Conservation (phyloP, 257 asterid genomes). For the Ophiorrhiza pumila region DNA sequence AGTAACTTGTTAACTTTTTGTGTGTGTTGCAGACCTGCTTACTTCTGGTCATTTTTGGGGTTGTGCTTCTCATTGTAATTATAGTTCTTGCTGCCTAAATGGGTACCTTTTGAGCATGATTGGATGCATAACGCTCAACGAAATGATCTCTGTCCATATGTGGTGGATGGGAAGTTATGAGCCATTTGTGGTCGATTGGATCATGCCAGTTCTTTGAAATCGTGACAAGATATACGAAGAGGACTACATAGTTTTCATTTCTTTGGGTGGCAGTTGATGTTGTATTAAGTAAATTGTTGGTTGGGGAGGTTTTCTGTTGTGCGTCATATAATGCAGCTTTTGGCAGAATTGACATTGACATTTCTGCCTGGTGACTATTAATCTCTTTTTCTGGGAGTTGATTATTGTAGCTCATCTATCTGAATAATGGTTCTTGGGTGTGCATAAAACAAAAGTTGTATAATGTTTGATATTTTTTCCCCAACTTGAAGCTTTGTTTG, state of each 20-base stretch:
- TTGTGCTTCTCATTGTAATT: slow-evolving; percentile 69
- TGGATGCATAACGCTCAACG: not conserved
- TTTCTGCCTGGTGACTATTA: not conserved
- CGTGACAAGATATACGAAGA: not conserved
- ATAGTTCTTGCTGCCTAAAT: slow-evolving; percentile 66
- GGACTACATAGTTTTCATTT: not conserved
- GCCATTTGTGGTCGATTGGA: not conserved
- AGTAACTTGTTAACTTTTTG: no score
- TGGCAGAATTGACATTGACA: not conserved
- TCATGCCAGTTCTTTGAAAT: not conserved
- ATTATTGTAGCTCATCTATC: not conserved
- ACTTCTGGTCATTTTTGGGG: slow-evolving; percentile 78
- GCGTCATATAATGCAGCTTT: not conserved
- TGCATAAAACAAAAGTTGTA: not conserved
- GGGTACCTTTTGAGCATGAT: not conserved
- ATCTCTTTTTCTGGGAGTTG: not conserved
- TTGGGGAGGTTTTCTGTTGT: slow-evolving; percentile 4
- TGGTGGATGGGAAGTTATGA: not conserved
- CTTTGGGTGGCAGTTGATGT: not conserved
- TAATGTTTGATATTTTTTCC: not conserved
- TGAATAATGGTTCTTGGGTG: not conserved
- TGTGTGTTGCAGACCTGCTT: slow-evolving; percentile 62
- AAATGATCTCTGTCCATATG: not conserved
- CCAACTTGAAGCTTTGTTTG: not conserved
- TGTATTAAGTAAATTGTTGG: not conserved